A percentile compares a stretch with the other conserved stretches of the same genome.
Conservation (phyloP, 148 eudicot species). For the Dianthus caryophyllus region DNA sequence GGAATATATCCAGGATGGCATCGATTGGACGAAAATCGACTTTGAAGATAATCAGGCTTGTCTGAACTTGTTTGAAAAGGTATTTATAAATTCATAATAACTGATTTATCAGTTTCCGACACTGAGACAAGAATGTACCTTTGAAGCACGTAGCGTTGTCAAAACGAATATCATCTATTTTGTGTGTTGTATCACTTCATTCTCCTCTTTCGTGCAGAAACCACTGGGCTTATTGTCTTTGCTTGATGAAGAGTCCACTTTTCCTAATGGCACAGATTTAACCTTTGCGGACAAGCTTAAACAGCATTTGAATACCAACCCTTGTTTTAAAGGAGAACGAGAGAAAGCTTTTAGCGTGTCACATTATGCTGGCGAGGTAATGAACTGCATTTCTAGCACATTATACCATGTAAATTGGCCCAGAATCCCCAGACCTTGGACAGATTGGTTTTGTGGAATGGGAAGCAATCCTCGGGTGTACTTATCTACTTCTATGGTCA, state of each 20-base stretch:
- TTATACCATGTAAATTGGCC: not conserved
- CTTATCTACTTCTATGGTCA: no score
- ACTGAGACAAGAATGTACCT: no score
- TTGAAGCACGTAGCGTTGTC: no score
- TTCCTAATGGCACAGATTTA: slow-evolving; percentile 91
- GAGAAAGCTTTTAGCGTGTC: slow-evolving; percentile 70
- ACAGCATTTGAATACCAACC: slow-evolving; percentile 66
- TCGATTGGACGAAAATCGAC: slow-evolving; percentile 94
- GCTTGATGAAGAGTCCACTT: slow-evolving; percentile 93
- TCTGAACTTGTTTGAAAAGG: slow-evolving; percentile 93
- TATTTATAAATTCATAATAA: slow-evolving; percentile 18
- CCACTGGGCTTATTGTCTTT: slow-evolving; percentile 85
- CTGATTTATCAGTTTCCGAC: not conserved
- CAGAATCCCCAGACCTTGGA: no score
- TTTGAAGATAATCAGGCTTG: slow-evolving; percentile 98
- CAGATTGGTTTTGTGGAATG: not conserved
- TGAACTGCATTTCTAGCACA: slow-evolving; percentile 4
- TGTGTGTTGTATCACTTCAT: not conserved
- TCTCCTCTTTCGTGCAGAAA: slow-evolving; percentile 50
- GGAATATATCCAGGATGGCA: slow-evolving; percentile 98
- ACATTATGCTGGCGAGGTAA: slow-evolving; percentile 99
- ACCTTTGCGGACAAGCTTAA: slow-evolving; percentile 89
- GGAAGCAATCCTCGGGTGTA: not conserved
- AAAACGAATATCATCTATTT: not conserved
- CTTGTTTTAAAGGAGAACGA: slow-evolving; percentile 82